A percentile compares a stretch with the other conserved stretches of the same genome.
phyloP scores from a whole-genome alignment of 306 rosid species.

The Dicorynia guianensis region DNA sequence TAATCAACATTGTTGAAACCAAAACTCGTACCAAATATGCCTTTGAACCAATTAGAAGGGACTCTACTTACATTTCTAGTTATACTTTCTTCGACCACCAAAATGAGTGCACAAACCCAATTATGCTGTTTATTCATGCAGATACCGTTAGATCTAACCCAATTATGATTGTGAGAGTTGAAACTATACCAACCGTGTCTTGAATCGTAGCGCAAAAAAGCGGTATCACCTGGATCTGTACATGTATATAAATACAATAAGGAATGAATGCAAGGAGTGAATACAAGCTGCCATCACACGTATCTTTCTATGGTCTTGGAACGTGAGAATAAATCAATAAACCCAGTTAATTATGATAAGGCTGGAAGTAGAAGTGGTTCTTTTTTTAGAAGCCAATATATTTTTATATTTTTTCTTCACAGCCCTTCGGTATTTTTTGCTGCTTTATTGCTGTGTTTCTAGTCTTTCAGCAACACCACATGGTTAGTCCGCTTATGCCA shows the following conservation, averaged over 20 bases:
- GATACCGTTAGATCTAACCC: no score
- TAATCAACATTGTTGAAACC: background rate
- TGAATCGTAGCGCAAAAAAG: conserved; percentile 16
- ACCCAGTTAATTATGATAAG: conserved; percentile 21
- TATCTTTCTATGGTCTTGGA: conserved; percentile 43
- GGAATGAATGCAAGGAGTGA: conserved; percentile 22
- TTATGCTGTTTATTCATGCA: conserved; percentile 4
- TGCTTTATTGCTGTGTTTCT: conserved; percentile 18
- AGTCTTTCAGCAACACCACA: conserved; percentile 42
- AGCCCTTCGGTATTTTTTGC: background rate
- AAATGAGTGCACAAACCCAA: conserved; percentile 16
- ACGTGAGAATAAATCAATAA: conserved; percentile 24
- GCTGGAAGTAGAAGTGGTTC: conserved; percentile 32
- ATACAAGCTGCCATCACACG: conserved; percentile 25
- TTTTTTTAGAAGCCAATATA: conserved; percentile 14
- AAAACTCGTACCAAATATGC: background rate
- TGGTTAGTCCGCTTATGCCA: conserved; percentile 44
- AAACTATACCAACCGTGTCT: no score
- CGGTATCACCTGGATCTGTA: conserved; percentile 15
- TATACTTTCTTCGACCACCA: background rate
- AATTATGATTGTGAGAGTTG: no score
- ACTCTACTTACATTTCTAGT: no score
- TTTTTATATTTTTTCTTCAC: background rate
- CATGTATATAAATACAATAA: background rate
- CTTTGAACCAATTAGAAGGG: conserved; percentile 22